Evolutionary conservation across 352 stramenopile genomes (phyloP), one percentile per base, ranked within the genome.

Genomic region (Pythium utonaiense): DNA sequence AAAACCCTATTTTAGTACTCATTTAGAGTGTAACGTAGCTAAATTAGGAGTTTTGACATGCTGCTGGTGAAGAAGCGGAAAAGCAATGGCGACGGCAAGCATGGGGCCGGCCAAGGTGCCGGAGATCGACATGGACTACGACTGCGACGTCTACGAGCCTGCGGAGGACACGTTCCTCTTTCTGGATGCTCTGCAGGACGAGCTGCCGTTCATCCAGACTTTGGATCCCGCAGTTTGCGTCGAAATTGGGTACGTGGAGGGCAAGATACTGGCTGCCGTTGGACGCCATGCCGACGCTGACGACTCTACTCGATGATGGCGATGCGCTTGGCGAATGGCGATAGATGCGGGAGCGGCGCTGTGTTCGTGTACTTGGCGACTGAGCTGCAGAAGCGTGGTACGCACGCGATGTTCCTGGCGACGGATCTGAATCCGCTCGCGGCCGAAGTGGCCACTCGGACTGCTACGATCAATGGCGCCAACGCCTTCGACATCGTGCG

Each of bases 91-190:
- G 56, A 5, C 14, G 50, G 17, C 49, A 24, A 61, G 3, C n/a
- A 56, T 67, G 57, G 52, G 14, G 55, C 64, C 67, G 21, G 74
- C 82, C 42, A 67, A 73, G 53, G 62, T 91, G 52, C 82, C 82
- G 28, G 66, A 83, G 70, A 88, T 89, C 62, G 75, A 88, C 57
- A 88, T 89, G 78, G 66, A 77, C 38, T 92, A 84, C 73, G 77
- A 86, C 68, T 82, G 72, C 67, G 76, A 97, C 57, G 95, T 99
- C 24, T 99, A 99, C 74, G 96, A 99, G 74, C 97, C 96, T 22
- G 88, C 89, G 16, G 96, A 99, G 57, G 97, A 99, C 73, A 99
- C 97, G 16, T 99, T 96, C 66, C 71, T 99, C 17, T 89, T 99
- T 27, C 67, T 99, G 17, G 96, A 99, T 66, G 95, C 91, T 17